Evolutionary conservation across 106 monocot genomes (phyloP).

Genomic region (Narthecium ossifragum): DNA sequence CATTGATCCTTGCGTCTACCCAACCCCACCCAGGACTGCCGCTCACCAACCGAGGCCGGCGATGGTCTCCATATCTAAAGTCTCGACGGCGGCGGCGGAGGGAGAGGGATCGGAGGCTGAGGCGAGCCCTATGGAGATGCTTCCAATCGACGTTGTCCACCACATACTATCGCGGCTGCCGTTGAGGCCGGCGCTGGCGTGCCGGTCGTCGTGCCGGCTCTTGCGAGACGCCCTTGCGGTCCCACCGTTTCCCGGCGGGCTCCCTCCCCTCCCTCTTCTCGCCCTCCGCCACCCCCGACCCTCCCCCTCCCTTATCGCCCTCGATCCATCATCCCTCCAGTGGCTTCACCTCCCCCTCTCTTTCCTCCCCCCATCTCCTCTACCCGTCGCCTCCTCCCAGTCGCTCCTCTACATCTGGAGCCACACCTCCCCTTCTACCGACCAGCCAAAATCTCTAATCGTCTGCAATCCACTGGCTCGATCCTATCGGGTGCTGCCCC

Average conservation of each 20-base stretch:
- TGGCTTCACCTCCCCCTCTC: slow-evolving; percentile 37
- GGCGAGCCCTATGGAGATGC: slow-evolving; percentile 29
- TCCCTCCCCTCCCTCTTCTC: slow-evolving; percentile 48
- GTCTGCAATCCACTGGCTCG: slow-evolving; percentile 80
- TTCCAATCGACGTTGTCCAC: slow-evolving; percentile 61
- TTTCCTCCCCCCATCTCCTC: slow-evolving; percentile 37
- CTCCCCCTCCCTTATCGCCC: slow-evolving; percentile 21
- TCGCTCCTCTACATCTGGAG: slow-evolving; percentile 6
- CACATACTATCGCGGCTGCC: slow-evolving; percentile 46
- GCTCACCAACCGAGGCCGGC: too few relatives aligned
- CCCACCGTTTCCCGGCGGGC: slow-evolving; percentile 30
- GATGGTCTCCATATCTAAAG: too few relatives aligned
- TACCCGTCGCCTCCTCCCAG: slow-evolving; percentile 43
- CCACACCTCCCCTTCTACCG: background rate
- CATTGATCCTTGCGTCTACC: too few relatives aligned
- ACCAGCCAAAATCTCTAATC: slow-evolving; percentile 50
- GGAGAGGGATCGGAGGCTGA: too few relatives aligned
- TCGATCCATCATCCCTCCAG: slow-evolving; percentile 31
- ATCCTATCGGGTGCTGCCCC: slow-evolving; percentile 62
- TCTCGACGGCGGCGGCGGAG: too few relatives aligned
- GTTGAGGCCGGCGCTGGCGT: slow-evolving; percentile 43
- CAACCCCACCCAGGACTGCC: too few relatives aligned
- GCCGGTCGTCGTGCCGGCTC: slow-evolving; percentile 37
- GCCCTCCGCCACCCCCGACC: slow-evolving; percentile 32
- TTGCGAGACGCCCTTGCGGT: slow-evolving; percentile 39